Evolutionary conservation across 345 rosid genomes (phyloP).

Genomic region (Sapria himalayana): DNA sequence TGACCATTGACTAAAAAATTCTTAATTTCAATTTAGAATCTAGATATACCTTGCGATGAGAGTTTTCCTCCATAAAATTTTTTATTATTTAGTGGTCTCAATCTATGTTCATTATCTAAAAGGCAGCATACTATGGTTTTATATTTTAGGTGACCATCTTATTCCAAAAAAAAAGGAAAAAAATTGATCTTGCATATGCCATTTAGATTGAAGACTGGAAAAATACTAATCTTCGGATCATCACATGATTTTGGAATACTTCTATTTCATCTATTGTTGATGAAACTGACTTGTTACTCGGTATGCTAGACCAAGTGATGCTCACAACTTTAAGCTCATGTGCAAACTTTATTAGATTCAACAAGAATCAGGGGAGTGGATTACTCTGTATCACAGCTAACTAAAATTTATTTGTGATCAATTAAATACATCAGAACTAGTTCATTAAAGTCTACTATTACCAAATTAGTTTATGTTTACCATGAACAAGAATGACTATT

Average conservation of each 20-base stretch:
- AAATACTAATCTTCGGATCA: background rate
- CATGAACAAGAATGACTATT: too few species aligned
- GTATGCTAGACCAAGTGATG: background rate
- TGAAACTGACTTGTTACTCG: background rate
- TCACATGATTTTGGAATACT: background rate
- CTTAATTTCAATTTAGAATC: too few species aligned
- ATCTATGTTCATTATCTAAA: too few species aligned
- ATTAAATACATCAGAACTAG: background rate
- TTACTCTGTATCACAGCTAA: background rate
- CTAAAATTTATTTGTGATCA: background rate
- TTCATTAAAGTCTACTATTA: too few species aligned
- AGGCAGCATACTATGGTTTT: too few species aligned
- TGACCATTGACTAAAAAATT: too few species aligned
- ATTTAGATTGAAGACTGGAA: background rate
- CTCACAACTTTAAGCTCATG: background rate
- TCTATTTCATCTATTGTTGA: background rate
- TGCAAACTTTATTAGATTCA: background rate
- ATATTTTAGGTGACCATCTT: too few species aligned
- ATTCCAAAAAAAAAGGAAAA: too few species aligned
- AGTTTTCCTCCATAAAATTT: too few species aligned
- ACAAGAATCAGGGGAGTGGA: background rate
- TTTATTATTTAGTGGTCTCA: too few species aligned
- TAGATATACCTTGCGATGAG: too few species aligned
- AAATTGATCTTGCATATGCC: background rate
- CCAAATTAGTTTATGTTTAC: too few species aligned